phyloP scores from a whole-genome alignment of 2,329 filamentous ascomycete genomes.

The Fusarium robinianum region DNA sequence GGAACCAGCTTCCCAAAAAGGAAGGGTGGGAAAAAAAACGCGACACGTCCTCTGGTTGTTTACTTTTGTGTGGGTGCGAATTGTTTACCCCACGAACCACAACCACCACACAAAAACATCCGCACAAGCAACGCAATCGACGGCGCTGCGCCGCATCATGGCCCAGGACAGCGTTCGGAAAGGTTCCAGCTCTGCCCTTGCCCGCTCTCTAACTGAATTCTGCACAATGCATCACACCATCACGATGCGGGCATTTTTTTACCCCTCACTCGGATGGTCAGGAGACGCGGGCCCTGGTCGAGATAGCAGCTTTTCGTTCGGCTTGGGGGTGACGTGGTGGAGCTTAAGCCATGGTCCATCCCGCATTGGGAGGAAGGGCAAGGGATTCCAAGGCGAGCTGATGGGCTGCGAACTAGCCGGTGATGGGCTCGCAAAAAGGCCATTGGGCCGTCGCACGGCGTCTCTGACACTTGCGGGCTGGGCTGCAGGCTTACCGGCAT shows the following conservation, averaged over 20 bases:
- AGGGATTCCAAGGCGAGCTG: slow-evolving; percentile 29
- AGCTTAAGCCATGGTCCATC: slow-evolving; percentile 29
- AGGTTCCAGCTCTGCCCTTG: slow-evolving; percentile 23
- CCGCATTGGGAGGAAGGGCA: slow-evolving; percentile 30
- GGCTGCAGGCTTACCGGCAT: slow-evolving; percentile 24
- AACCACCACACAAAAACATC: slow-evolving; percentile 4
- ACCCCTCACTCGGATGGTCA: slow-evolving; percentile 36
- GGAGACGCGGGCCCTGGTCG: slow-evolving; percentile 27
- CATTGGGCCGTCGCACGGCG: slow-evolving; percentile 30
- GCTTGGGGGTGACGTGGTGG: slow-evolving; percentile 36
- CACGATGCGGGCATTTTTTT: slow-evolving; percentile 25
- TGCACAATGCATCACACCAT: slow-evolving; percentile 37
- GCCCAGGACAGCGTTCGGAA: neutral
- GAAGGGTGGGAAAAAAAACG: slow-evolving; percentile 12
- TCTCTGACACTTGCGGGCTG: slow-evolving; percentile 34
- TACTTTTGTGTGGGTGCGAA: no score
- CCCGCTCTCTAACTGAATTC: slow-evolving; percentile 35
- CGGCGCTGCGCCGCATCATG: slow-evolving; percentile 18
- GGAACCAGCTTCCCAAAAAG: slow-evolving; percentile 8
- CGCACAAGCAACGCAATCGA: slow-evolving; percentile 1
- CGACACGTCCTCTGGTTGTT: no score
- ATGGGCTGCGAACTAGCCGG: slow-evolving; percentile 26
- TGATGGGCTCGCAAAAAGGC: slow-evolving; percentile 22
- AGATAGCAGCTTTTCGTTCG: slow-evolving; percentile 22
- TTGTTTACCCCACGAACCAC: slow-evolving; percentile 34